Evolutionary conservation across 495 filamentous ascomycete species (phyloP).

Genomic region (Daldinia bambusicola): DNA sequence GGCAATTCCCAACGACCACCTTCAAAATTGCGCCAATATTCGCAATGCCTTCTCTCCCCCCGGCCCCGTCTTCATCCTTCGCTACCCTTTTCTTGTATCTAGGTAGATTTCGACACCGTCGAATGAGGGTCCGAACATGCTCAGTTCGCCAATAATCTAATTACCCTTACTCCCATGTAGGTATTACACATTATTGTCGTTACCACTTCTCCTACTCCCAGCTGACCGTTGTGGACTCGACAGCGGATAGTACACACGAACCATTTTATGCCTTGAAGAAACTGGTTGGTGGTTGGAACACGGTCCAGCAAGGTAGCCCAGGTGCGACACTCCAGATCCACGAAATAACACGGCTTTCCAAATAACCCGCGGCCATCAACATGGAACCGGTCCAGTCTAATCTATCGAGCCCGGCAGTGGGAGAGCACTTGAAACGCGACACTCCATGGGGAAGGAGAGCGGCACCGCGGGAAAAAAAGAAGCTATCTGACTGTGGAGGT

Average conservation of each 20-base stretch:
- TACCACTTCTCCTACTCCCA: constrained; percentile 22
- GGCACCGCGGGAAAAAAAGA: constrained; percentile 26
- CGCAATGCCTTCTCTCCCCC: constrained; percentile 32
- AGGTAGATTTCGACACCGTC: constrained; percentile 23
- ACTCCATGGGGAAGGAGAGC: constrained; percentile 43
- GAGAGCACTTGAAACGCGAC: constrained; percentile 38
- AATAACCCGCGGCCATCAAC: constrained; percentile 28
- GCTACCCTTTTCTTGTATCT: background rate
- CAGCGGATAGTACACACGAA: constrained; percentile 13
- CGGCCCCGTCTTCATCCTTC: constrained; percentile 23
- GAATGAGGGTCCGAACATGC: constrained; percentile 24
- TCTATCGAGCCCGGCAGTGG: constrained; percentile 42
- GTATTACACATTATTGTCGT: no score
- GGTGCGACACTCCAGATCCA: constrained; percentile 15
- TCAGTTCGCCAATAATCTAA: constrained; percentile 21
- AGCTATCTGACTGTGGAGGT: constrained; percentile 27
- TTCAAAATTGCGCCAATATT: constrained; percentile 45
- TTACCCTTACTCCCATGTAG: constrained; percentile 10
- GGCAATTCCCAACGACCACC: constrained; percentile 42
- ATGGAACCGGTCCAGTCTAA: constrained; percentile 31
- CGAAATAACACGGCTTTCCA: background rate
- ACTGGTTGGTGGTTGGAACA: constrained; percentile 26
- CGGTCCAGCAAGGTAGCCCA: no score
- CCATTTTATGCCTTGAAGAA: constrained; percentile 13
- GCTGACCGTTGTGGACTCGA: constrained; percentile 22